Base-by-base conservation (phyloP, 495 filamentous ascomycete species). In the Neurospora sp. region DNA sequence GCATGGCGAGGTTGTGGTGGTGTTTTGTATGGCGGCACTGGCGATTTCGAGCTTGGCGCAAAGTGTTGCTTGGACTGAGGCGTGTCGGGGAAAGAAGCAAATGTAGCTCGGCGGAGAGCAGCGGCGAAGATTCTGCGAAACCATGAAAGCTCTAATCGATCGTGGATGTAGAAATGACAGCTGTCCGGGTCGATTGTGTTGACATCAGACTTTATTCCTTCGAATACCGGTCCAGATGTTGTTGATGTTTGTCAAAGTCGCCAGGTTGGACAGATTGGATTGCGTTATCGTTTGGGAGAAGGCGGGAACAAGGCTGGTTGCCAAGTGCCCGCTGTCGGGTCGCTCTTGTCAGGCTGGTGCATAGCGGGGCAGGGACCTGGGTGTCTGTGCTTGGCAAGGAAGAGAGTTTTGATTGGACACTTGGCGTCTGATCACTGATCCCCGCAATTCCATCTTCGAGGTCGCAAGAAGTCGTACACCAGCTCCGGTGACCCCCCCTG, bases 1-100 rank as follows among this genome's bases (percentile, higher is more conserved):
- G 73, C 78, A 78, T 80, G 72, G 76, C 46, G 76, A 62, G 69
- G 69, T 41, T 37, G 42, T 27, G 35, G 38, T 31, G 7, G 42
- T 10, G 31, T 35, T 62, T 31, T 5, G 54, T 62, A 35, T 16
- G 27, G 54, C 27, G 27, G 27, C 27, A 62, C 54, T 62, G 27
- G 54, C 6, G 54, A 62, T 62, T 35, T 62, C 40, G 39, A 69
- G 72, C 72, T 69, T 72, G 72, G 76, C 74, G 59, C 74, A 70
- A 69, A 14, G 62, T 69, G 48, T 72, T 39, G 48, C 1, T 31
- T 69, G 66, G 72, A 48, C 46, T 62, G 42, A 16, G 62, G 31
- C 16, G 54, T 44, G 35, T 42, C 48, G 38, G 39, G 39, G 66
- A 39, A 2, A 35, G 10, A 18, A 39, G 11, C 10, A 14, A 37